Base-by-base conservation (phyloP, 306 rosid species). In the Quercus robur region DNA sequence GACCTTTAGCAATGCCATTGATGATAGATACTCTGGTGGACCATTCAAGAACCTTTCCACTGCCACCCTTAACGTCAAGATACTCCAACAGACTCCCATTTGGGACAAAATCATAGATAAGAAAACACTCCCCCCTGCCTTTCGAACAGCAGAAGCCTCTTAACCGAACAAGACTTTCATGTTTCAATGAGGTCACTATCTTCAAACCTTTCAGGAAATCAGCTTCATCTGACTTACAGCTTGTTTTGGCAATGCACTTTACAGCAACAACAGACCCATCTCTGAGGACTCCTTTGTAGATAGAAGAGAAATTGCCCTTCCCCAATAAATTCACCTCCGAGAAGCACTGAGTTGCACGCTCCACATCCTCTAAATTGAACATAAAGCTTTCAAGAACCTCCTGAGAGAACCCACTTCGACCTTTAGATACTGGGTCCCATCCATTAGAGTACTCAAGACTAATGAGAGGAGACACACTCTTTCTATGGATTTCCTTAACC, bases 111-210 rank as follows among this genome's bases (percentile, higher is more conserved):
- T 94, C 94, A 41, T 93, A 93, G 56, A 94, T 71, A 69, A 94
- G 91, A 73, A 90, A 93, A 75, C 99, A 94, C 75, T 91, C 91
- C 4, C 97, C 97, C 31, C 93, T 82, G 69, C 94, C 91, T 77
- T 87, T 93, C 0, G 94, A 93, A 78, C 97, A 87, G 79, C 98
- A 94, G 77, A 94, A 94, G 75, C 99, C 99, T 90, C 99, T 87
- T 69, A 94, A 81, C 46, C 91, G 81, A 71, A 90, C 93, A 3
- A 94, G 81, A 86, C 90, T 94, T 77, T 86, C 97, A 41, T 94
- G 97, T 82, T 84, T 91, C 75, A 93, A 69, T 2, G 91, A 86
- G 58, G 85, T 83, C 84, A 94, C 69, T 26, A 84, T 78, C 91
- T 93, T 93, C 90, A 94, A 80, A 13, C 97, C 99, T 75, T 88